Percentiles rank a stretch among this genome's conserved stretches.
phyloP scores from a whole-genome alignment of 1,284 basidiomycete species.

The Austroboletus olivaceoglutinosus region DNA sequence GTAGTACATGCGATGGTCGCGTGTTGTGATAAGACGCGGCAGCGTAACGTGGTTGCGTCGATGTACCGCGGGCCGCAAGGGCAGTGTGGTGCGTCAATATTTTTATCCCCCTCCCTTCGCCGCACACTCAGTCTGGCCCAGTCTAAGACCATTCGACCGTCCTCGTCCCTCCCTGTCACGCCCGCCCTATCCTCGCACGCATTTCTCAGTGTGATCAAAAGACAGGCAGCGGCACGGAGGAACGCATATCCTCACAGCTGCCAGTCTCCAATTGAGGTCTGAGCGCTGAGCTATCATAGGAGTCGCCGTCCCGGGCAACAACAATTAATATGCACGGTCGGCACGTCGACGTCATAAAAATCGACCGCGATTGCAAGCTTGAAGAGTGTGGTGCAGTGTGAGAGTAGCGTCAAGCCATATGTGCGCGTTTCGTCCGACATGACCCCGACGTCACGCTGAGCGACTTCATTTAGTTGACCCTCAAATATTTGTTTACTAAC shows the following conservation, averaged over 20 bases:
- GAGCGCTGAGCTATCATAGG: no score
- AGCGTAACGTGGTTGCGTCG: conserved; percentile 18
- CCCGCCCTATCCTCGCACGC: conserved; percentile 51
- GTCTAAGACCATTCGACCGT: conserved; percentile 84
- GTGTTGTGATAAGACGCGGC: conserved; percentile 20
- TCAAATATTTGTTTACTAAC: no score
- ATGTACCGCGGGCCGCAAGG: conserved; percentile 69
- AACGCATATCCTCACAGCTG: conserved; percentile 23
- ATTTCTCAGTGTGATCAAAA: conserved; percentile 25
- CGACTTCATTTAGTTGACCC: no score
- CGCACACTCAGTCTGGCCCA: conserved; percentile 25
- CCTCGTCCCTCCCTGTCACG: conserved; percentile 58
- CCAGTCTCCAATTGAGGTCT: conserved; percentile 12
- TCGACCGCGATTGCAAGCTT: no score
- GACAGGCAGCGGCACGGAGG: conserved; percentile 23
- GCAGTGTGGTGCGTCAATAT: conserved; percentile 76
- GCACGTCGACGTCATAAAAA: no score
- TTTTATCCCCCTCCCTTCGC: background rate
- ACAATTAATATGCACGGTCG: no score
- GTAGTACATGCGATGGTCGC: conserved; percentile 54
- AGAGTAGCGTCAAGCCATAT: no score
- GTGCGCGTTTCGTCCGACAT: no score
- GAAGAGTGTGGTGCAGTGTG: no score
- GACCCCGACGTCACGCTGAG: no score
- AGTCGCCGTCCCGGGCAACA: conserved; percentile 45